These are phyloP conservation scores for Exophiala sideris DNA, from an alignment of 2,329 filamentous ascomycete species.

Conservation along the genomic window DNA sequence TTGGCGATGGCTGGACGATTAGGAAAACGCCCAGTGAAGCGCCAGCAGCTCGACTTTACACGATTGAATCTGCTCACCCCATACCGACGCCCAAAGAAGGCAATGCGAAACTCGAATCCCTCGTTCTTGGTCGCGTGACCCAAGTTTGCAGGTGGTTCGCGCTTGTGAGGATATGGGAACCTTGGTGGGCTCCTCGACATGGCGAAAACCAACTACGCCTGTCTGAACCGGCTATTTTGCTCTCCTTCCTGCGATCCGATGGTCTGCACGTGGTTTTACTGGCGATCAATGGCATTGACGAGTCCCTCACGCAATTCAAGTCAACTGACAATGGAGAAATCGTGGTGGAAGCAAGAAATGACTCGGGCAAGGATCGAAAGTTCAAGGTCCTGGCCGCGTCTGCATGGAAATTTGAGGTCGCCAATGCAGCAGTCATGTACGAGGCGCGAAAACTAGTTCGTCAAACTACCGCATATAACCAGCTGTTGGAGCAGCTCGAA, in stretches of 20 bases:
- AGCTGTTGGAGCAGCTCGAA: constrained; percentile 20
- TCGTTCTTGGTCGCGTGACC: constrained; percentile 41
- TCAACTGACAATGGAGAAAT: constrained; percentile 65
- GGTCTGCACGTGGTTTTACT: constrained; percentile 75
- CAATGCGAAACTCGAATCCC: constrained; percentile 50
- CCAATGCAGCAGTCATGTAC: constrained; percentile 79
- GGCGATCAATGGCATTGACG: constrained; percentile 69
- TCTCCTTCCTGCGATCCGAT: constrained; percentile 69
- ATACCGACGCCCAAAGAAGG: constrained; percentile 54
- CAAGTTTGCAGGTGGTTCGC: constrained; percentile 73
- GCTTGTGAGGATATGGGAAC: constrained; percentile 71
- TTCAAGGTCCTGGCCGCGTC: constrained; percentile 67
- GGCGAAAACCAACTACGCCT: constrained; percentile 64
- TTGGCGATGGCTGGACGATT: constrained; percentile 35
- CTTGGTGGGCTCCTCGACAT: constrained; percentile 83
- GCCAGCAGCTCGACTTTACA: constrained; percentile 41
- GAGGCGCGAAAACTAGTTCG: constrained; percentile 69
- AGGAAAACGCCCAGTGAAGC: constrained; percentile 39
- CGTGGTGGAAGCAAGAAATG: constrained; percentile 68
- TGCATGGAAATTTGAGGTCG: constrained; percentile 68
- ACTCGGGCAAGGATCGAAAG: constrained; percentile 54
- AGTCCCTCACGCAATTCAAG: constrained; percentile 67
- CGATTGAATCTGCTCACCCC: constrained; percentile 32
- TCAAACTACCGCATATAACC: constrained; percentile 29
- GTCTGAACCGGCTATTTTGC: constrained; percentile 73